A percentile compares a stretch with the other conserved stretches of the same genome.
These are phyloP conservation scores for Elaeis guineensis DNA, from an alignment of 176 grass and related monocot species.

Conservation along the genomic window DNA sequence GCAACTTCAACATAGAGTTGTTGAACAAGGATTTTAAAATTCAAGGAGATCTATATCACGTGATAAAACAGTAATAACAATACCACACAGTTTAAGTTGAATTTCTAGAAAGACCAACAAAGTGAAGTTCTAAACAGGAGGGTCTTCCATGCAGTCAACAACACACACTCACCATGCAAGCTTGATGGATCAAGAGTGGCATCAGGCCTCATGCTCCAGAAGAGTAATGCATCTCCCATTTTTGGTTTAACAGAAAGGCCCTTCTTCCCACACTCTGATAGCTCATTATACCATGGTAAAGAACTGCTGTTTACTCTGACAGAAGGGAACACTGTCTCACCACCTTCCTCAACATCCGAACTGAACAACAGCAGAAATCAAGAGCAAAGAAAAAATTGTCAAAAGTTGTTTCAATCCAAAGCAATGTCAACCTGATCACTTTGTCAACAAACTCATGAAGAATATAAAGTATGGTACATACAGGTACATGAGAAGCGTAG, in stretches of 20 bases:
- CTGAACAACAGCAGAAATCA: slow-evolving; percentile 35
- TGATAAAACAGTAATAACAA: no score
- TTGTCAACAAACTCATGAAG: no score
- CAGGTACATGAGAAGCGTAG: slow-evolving; percentile 99
- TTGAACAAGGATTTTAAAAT: no score
- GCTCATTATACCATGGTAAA: slow-evolving; percentile 61
- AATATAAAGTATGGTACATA: slow-evolving; percentile 29
- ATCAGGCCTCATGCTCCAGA: slow-evolving; percentile 98
- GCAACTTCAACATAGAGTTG: not conserved
- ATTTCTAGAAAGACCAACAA: no score
- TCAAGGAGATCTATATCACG: no score
- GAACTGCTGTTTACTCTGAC: slow-evolving; percentile 72
- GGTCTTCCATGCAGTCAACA: no score
- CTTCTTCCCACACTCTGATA: slow-evolving; percentile 76
- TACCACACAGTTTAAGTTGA: no score
- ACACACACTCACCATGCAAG: slow-evolving; percentile 59
- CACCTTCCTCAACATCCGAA: slow-evolving; percentile 98
- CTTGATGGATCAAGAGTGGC: slow-evolving; percentile 67
- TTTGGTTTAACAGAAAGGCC: slow-evolving; percentile 85
- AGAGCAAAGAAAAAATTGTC: slow-evolving; percentile 15
- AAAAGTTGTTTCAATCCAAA: slow-evolving; percentile 2
- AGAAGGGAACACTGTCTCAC: slow-evolving; percentile 81
- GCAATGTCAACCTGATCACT: not conserved
- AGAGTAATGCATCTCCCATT: slow-evolving; percentile 95
- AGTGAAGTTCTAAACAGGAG: no score